phyloP scores from a whole-genome alignment of 768 basidiomycete genomes.

The Coprinopsis sp. region DNA sequence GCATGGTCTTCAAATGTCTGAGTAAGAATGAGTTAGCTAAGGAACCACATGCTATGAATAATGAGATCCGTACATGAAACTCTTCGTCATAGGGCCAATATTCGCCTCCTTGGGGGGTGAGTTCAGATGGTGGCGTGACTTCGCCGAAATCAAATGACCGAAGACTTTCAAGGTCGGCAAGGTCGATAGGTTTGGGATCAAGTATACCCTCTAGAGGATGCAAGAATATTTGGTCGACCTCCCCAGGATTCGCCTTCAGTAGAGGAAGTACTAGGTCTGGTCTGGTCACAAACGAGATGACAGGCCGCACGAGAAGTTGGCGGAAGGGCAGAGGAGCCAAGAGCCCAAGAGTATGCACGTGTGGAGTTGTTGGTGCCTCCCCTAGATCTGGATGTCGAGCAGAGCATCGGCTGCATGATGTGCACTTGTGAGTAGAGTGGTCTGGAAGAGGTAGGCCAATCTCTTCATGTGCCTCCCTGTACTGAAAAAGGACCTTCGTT shows the following conservation, averaged over 20 bases:
- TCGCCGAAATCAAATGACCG: background rate
- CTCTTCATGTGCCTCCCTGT: conserved; percentile 79
- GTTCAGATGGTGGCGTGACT: conserved; percentile 13
- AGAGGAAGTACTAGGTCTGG: conserved; percentile 36
- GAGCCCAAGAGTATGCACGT: conserved; percentile 55
- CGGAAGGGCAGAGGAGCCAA: conserved; percentile 59
- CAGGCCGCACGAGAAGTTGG: conserved; percentile 67
- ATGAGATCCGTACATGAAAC: conserved; percentile 47
- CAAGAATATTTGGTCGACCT: conserved; percentile 74
- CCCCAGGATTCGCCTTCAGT: conserved; percentile 49
- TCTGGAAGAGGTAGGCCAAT: conserved; percentile 52
- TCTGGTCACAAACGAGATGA: conserved; percentile 63
- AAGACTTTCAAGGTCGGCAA: conserved; percentile 17
- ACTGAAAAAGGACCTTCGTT: conserved; percentile 33
- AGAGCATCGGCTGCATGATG: background rate
- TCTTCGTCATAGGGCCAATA: conserved; percentile 71
- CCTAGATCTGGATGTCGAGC: background rate
- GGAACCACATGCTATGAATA: background rate
- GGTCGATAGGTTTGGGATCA: conserved; percentile 45
- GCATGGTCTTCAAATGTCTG: conserved; percentile 50
- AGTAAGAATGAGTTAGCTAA: background rate
- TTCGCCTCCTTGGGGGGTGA: conserved; percentile 50
- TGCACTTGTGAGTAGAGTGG: background rate
- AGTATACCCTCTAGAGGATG: conserved; percentile 71
- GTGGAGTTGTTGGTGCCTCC: conserved; percentile 27